Evolutionary conservation across 2,329 filamentous ascomycete species (phyloP), one percentile per base, ranked within the genome.

Genomic region (Aspergillus phoenicis): DNA sequence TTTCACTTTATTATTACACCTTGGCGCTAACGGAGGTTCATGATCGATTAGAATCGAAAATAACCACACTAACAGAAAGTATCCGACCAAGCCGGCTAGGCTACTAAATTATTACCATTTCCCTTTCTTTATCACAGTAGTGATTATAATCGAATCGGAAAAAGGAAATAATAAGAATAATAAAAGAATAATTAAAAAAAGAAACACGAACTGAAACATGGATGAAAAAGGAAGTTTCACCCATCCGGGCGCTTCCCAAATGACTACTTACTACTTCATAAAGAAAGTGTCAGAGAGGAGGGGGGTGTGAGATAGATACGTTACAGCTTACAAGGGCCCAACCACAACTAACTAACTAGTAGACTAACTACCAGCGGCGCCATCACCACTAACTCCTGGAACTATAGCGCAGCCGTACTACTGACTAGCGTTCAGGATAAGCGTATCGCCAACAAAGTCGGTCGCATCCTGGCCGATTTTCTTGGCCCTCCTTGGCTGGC

Each of bases 401-500:
- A 28, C 54, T 66, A 61, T 62, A 59, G 61, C 49, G 49, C 53
- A 38, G 43, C 48, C 59, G 57, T 60, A 63, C 62, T 61, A 60
- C 51, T 47, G 45, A 54, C 59, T 58, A 54, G 55, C 39, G 48
- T 61, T 62, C 62, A 67, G 65, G 66, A 68, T 65, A 72, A 73
- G 71, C 71, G 70, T 71, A 73, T 73, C 72, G 71, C 71, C 69
- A 73, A 70, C 65, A 70, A 70, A 69, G 66, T 65, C 66, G 58
- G 56, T 67, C 62, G 61, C 62, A 69, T 67, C 64, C 62, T 69
- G 65, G 64, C 60, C 57, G 60, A 48, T 59, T 49, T 51, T 64
- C 68, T 68, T 70, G 70, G 70, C 64, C 64, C 59, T 54, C 52
- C 62, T 67, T 67, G 66, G 65, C 65, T 13, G 55, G 59, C 53